phyloP scores from a whole-genome alignment of 2,329 filamentous ascomycete species.

The Mollisiaceae sp. region DNA sequence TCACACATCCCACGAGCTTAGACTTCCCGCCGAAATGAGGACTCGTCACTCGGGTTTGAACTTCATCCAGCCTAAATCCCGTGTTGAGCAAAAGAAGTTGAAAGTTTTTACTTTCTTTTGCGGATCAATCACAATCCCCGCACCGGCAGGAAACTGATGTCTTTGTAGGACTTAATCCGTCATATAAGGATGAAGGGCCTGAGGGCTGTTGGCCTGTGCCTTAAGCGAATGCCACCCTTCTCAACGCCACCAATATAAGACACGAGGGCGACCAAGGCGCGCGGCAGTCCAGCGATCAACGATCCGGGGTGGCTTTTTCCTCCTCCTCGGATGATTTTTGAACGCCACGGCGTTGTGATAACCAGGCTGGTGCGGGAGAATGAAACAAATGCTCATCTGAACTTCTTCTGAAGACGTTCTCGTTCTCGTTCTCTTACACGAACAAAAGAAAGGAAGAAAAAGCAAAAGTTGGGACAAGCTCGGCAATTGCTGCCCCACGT shows the following conservation, averaged over 20 bases:
- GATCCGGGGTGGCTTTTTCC: conserved; percentile 19
- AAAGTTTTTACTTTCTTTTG: conserved; percentile 13
- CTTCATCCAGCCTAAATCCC: conserved; percentile 15
- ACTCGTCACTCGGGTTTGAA: conserved; percentile 27
- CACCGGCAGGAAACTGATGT: conserved; percentile 11
- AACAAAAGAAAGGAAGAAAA: conserved; percentile 4
- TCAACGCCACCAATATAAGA: conserved; percentile 34
- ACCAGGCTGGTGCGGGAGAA: conserved; percentile 22
- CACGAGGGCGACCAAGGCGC: conserved; percentile 23
- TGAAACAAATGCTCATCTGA: conserved; percentile 11
- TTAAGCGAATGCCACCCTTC: conserved; percentile 22
- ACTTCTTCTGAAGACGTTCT: neutral
- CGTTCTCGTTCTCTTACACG: neutral
- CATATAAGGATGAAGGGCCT: conserved; percentile 13
- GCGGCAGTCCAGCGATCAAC: conserved; percentile 18
- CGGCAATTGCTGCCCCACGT: conserved; percentile 1
- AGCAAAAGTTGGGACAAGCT: neutral
- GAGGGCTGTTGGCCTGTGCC: conserved; percentile 17
- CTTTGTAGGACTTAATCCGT: conserved; percentile 24
- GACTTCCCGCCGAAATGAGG: conserved; percentile 21
- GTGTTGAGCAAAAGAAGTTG: conserved; percentile 7
- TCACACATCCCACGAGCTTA: conserved; percentile 10
- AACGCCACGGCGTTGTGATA: conserved; percentile 23
- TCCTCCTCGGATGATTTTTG: conserved; percentile 26
- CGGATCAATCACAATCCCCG: conserved; percentile 13